Evolutionary conservation across 148 eudicot species (phyloP).

Genomic region (Nepenthes gracilis): DNA sequence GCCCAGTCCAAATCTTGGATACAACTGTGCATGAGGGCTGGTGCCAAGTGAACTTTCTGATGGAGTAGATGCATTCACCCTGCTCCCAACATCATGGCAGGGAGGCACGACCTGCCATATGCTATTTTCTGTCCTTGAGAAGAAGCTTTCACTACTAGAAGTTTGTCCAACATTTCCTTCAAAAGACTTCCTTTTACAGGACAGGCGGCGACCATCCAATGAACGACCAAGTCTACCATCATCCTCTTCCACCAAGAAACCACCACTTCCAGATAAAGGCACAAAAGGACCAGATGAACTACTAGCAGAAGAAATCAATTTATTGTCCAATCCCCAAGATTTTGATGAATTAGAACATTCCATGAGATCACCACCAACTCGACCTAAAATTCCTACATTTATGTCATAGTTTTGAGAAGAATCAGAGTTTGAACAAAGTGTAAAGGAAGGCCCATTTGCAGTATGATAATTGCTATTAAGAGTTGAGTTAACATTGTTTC

Average conservation of each 20-base stretch:
- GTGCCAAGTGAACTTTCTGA: constrained; percentile 17
- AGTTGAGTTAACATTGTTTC: constrained; percentile 26
- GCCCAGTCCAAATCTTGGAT: constrained; percentile 48
- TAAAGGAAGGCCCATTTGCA: constrained; percentile 18
- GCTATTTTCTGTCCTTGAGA: constrained; percentile 29
- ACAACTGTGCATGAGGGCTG: constrained; percentile 10
- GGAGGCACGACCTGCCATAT: constrained; percentile 40
- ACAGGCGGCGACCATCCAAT: constrained; percentile 45
- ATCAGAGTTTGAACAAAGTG: constrained; percentile 23
- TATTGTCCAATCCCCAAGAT: constrained; percentile 22
- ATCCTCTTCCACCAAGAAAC: constrained; percentile 35
- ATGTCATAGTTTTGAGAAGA: constrained; percentile 31
- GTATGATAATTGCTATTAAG: constrained; percentile 14
- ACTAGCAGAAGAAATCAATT: constrained; percentile 22
- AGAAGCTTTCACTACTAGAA: constrained; percentile 46
- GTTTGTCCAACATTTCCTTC: constrained; percentile 54
- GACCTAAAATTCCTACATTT: constrained; percentile 23
- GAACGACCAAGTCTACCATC: constrained; percentile 42
- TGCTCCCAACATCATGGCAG: constrained; percentile 15
- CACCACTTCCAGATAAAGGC: constrained; percentile 38
- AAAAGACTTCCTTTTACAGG: constrained; percentile 76
- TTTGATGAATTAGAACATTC: constrained; percentile 24
- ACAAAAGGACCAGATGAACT: constrained; percentile 37
- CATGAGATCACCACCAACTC: constrained; percentile 24
- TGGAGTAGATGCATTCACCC: constrained; percentile 18